Conservation (phyloP, 2,329 filamentous ascomycete genomes). For the Fusarium falciforme region DNA sequence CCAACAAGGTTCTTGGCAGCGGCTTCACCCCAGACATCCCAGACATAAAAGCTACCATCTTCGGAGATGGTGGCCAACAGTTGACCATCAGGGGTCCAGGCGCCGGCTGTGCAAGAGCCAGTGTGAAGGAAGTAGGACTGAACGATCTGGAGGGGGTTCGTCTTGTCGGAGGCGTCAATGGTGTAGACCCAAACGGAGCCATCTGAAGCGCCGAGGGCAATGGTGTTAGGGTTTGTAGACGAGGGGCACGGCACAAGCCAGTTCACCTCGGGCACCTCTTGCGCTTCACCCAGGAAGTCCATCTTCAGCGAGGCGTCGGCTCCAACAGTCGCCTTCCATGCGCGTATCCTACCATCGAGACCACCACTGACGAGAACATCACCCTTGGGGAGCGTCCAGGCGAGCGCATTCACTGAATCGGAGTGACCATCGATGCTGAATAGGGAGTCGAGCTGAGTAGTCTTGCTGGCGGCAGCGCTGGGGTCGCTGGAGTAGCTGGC, state of each 20-base stretch:
- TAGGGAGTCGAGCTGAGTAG: conserved; percentile 71
- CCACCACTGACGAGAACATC: conserved; percentile 89
- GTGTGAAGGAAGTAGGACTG: conserved; percentile 95
- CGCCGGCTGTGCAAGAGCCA: conserved; percentile 84
- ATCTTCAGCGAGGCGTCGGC: conserved; percentile 61
- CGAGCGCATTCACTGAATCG: conserved; percentile 88
- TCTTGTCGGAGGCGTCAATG: conserved; percentile 73
- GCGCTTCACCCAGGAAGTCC: conserved; percentile 78
- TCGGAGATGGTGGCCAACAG: conserved; percentile 90
- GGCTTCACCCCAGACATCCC: conserved; percentile 88
- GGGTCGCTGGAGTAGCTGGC: conserved; percentile 77
- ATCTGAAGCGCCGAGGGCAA: conserved; percentile 90
- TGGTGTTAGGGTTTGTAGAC: conserved; percentile 76
- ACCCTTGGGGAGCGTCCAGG: conserved; percentile 85
- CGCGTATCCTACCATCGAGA: conserved; percentile 84
- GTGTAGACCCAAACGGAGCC: conserved; percentile 96
- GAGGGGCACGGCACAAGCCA: conserved; percentile 85
- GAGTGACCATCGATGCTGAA: conserved; percentile 88
- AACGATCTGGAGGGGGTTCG: conserved; percentile 78
- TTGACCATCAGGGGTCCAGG: conserved; percentile 89
- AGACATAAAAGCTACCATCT: conserved; percentile 89
- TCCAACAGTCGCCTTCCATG: conserved; percentile 68
- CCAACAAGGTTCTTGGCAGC: conserved; percentile 65
- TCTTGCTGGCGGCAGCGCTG: conserved; percentile 59
- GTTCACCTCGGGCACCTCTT: conserved; percentile 95